Base-by-base conservation (phyloP, 2,329 filamentous ascomycete species). In the Tothia fuscella region DNA sequence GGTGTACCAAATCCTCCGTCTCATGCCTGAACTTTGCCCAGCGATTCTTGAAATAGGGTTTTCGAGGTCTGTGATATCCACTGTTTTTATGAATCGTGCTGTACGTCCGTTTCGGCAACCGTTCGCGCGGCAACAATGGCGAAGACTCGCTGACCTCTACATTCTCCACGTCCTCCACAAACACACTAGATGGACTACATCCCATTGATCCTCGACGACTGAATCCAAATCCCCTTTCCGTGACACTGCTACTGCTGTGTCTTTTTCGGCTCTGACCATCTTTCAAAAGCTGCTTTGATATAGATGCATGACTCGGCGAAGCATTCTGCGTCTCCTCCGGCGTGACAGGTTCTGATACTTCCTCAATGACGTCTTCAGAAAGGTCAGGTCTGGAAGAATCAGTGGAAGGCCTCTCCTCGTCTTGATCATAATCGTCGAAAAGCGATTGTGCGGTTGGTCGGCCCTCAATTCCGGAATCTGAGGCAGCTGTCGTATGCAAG, bases 301-400 rank as follows among this genome's bases (percentile, higher is more conserved):
- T 31, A 12, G 43, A 45, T 5, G 35, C 31, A 20, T 37, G 37
- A 12, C 20, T 14, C 20, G 33, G 29, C 17, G 34, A 29, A n/a
- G 55, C 14, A 12, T 32, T 22, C 49, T 25, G 54, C 50, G 49
- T 53, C 46, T 38, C 56, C 38, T 68, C 63, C 3, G 70, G 69
- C 5, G 71, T 71, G 7, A 66, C 60, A 5, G 71, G 67, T 52
- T 81, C 77, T 5, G 72, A 73, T 20, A 76, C 69, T 55, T 83
- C 79, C 38, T 66, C 57, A 42, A 82, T 82, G 21, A 76, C 69
- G 55, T 83, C 79, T 38, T 66, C 57, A 42, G 82, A 81, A 4
- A 67, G 67, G 29, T 72, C 65, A 6, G 69, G 64, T 14, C 58
- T 57, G n/a, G 47, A 46, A n/a, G 58, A 56, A 41, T 60, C 57